Conservation (phyloP, 2,329 filamentous ascomycete species). For the Fusarium solani-melongenae region DNA sequence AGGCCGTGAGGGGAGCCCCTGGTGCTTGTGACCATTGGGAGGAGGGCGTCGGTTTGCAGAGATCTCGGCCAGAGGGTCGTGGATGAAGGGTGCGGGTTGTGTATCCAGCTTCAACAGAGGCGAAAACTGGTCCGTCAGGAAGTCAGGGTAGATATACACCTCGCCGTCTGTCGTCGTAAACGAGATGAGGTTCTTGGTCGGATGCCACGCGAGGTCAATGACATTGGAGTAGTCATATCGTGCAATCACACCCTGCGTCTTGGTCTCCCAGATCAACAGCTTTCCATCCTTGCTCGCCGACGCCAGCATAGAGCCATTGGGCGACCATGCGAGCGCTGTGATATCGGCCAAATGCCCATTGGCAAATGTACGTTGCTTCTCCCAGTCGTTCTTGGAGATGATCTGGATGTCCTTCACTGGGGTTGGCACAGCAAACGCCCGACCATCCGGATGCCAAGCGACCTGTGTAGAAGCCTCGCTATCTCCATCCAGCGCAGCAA, state of each 20-base stretch:
- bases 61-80: conserved; percentile 79
- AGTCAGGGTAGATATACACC: conserved; percentile 86
- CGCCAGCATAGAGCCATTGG: conserved; percentile 89
- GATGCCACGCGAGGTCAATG: conserved; percentile 90
- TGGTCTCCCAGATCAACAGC: conserved; percentile 87
- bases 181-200: conserved; percentile 85
- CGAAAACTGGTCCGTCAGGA: conserved; percentile 68
- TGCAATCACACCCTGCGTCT: conserved; percentile 83
- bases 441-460: conserved; percentile 94
- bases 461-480: conserved; percentile 77
- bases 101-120: conserved; percentile 66
- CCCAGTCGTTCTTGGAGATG: conserved; percentile 90
- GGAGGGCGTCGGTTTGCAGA: conserved; percentile 71
- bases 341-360: conserved; percentile 86
- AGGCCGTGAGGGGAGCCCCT: conserved; percentile 58
- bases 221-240: conserved; percentile 85
- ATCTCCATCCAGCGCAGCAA: conserved; percentile 81
- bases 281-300: conserved; percentile 75
- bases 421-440: conserved; percentile 88
- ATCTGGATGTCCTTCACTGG: conserved; percentile 85
- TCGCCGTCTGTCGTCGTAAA: conserved; percentile 95
- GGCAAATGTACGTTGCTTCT: conserved; percentile 82
- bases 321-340: conserved; percentile 90
- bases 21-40: conserved; percentile 65
- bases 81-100: conserved; percentile 87